These are phyloP conservation scores for Gossypium anomalum DNA, from an alignment of 345 rosid genomes.

Conservation along the genomic window DNA sequence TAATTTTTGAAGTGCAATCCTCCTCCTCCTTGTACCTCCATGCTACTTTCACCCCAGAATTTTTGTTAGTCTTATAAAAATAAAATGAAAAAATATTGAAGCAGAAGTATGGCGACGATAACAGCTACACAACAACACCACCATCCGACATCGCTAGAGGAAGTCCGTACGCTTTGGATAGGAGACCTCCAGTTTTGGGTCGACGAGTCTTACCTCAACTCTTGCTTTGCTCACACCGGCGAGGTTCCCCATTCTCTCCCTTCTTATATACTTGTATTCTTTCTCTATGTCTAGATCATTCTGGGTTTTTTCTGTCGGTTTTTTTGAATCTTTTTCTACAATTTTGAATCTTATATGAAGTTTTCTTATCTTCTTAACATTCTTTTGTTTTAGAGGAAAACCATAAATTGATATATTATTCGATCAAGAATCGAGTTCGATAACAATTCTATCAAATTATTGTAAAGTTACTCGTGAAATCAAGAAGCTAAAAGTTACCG, in stretches of 20 bases:
- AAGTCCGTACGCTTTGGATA: constrained; percentile 97
- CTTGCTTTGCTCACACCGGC: constrained; percentile 93
- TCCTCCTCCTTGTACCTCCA: too few species aligned
- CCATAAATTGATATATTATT: background rate
- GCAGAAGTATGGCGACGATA: constrained; percentile 15
- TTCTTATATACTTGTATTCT: background rate
- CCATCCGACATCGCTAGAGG: constrained; percentile 83
- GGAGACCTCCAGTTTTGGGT: constrained; percentile 97
- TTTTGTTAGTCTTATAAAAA: too few species aligned
- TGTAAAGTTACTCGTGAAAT: background rate
- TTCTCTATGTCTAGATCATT: background rate
- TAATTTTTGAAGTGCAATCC: too few species aligned
- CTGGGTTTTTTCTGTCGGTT: background rate
- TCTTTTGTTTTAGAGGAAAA: background rate
- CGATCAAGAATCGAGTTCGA: background rate
- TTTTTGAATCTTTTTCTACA: background rate
- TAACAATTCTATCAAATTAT: background rate
- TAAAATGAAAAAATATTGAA: too few species aligned
- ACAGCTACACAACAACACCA: constrained; percentile 60
- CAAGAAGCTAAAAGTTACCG: background rate
- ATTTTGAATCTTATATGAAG: background rate
- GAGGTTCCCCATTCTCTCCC: constrained; percentile 46
- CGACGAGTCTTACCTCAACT: constrained; percentile 74
- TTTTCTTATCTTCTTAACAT: background rate
- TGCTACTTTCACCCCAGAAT: too few species aligned